These are phyloP conservation scores for Globisporangium cederbergense DNA, from an alignment of 352 stramenopile species.

Conservation along the genomic window DNA sequence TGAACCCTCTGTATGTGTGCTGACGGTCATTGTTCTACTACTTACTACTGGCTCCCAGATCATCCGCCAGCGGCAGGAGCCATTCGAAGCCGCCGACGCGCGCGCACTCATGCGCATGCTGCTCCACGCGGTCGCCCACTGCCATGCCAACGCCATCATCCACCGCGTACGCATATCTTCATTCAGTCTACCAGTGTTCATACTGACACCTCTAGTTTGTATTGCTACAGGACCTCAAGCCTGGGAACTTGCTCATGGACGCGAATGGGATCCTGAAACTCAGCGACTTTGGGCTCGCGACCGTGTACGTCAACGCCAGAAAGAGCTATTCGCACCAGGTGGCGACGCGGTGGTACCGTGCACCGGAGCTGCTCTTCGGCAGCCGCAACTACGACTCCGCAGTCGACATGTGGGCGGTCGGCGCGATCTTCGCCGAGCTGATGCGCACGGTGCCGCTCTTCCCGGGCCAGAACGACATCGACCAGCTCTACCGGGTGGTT, in stretches of 20 bases:
- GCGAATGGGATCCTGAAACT: slow-evolving; percentile 61
- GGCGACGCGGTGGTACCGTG: slow-evolving; percentile 80
- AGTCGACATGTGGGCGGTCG: slow-evolving; percentile 76
- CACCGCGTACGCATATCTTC: slow-evolving; percentile 35
- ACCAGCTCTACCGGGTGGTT: slow-evolving; percentile 75
- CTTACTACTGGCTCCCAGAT: slow-evolving; percentile 19
- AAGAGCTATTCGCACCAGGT: slow-evolving; percentile 69
- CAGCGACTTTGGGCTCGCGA: slow-evolving; percentile 77
- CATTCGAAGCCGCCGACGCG: slow-evolving; percentile 38
- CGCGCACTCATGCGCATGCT: slow-evolving; percentile 67
- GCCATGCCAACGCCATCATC: slow-evolving; percentile 58
- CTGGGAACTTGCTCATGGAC: slow-evolving; percentile 62
- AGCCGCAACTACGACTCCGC: slow-evolving; percentile 47
- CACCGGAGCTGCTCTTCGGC: slow-evolving; percentile 80
- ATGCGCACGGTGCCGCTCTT: slow-evolving; percentile 64
- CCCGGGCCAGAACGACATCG: slow-evolving; percentile 75
- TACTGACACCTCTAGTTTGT: not conserved
- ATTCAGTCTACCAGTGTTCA: not conserved
- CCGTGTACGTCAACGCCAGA: slow-evolving; percentile 39
- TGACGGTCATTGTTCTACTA: too few species aligned
- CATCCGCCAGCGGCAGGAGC: slow-evolving; percentile 34
- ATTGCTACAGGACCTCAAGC: slow-evolving; percentile 57
- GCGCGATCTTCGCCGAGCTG: slow-evolving; percentile 64
- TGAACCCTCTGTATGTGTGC: too few species aligned
- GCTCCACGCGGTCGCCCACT: slow-evolving; percentile 57